Evolutionary conservation across 345 rosid genomes (phyloP), one percentile per base, ranked within the genome.

Genomic region (Hibiscus tridactylites): DNA sequence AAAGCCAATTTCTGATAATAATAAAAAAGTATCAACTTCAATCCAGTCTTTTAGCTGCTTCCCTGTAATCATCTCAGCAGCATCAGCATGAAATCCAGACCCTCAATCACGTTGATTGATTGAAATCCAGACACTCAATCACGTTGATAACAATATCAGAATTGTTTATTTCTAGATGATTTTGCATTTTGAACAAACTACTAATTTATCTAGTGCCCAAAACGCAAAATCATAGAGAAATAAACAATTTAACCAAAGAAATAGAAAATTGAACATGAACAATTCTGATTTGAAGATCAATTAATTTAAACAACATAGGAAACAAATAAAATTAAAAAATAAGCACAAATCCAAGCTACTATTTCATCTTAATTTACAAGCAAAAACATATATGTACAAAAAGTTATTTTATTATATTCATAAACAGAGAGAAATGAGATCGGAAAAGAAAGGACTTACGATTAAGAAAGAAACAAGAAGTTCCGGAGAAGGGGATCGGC

Each of bases 391-490:
- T 19, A 62, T 39, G 28, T n/a, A 39, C 24, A 64, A 6, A 39
- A 64, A 39, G 17, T 37, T 39, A 39, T 17, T 3, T 19, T 39
- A 39, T 17, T 39, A 17, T 10, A 10, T 39, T 39, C 26, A 64
- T 39, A 64, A 61, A 64, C 4, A 64, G 12, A 39, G 12, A 70
- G 21, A 70, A 35, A 24, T 58, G 65, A 50, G 65, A 70, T 57
- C 73, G 31, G 33, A 56, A 56, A 70, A 70, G 33, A 4, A 37
- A 70, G 73, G 26, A 42, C 42, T 70, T 66, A 13, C 17, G 10
- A 65, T 5, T 37, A 37, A 56, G n/a, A 13, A 5, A 31, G 53
- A 70, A 13, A 33, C 5, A 29, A 15, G 7, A 3, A 26, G 0
- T 21, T 5, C 12, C 37, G 53, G 35, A 24, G 39, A 35, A 65